These are phyloP conservation scores for Daldinia loculata DNA, from an alignment of 495 filamentous ascomycete genomes.

Conservation along the genomic window DNA sequence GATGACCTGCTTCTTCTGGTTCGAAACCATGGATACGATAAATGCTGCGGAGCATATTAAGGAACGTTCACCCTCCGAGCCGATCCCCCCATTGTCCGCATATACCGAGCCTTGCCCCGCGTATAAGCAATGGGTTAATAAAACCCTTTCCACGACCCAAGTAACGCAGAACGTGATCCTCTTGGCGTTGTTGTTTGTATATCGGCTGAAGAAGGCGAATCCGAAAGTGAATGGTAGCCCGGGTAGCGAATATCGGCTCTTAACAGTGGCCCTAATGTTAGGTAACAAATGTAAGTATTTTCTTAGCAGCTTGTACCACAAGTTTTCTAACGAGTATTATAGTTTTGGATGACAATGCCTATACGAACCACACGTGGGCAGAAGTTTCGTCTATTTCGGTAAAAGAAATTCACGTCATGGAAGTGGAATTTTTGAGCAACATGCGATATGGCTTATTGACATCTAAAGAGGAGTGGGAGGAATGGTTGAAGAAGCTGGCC, in stretches of 20 bases:
- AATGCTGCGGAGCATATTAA: conserved; percentile 73
- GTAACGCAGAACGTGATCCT: conserved; percentile 96
- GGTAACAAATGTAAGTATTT: conserved; percentile 88
- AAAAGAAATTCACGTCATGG: conserved; percentile 97
- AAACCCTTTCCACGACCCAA: conserved; percentile 90
- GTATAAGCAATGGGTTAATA: conserved; percentile 94
- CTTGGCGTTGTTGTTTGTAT: conserved; percentile 90
- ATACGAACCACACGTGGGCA: conserved; percentile 99
- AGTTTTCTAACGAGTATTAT: conserved; percentile 25
- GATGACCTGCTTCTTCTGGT: conserved; percentile 99
- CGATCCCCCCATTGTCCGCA: conserved; percentile 64
- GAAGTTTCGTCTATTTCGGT: conserved; percentile 97
- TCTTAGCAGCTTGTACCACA: neutral
- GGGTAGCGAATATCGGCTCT: conserved; percentile 93
- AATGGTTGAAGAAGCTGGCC: conserved; percentile 82
- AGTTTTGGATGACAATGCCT: conserved; percentile 98
- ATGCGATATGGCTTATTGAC: conserved; percentile 93
- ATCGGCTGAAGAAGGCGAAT: conserved; percentile 90
- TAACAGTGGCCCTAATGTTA: conserved; percentile 97
- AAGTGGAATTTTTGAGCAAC: conserved; percentile 98
- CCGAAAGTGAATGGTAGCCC: conserved; percentile 85
- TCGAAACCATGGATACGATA: conserved; percentile 83
- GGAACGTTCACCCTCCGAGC: conserved; percentile 49
- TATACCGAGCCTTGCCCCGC: conserved; percentile 79
- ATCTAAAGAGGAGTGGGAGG: conserved; percentile 82